These are phyloP conservation scores for Anaeromyces robustus DNA, from an alignment of 192 early-diverging fungal species.

Conservation along the genomic window DNA sequence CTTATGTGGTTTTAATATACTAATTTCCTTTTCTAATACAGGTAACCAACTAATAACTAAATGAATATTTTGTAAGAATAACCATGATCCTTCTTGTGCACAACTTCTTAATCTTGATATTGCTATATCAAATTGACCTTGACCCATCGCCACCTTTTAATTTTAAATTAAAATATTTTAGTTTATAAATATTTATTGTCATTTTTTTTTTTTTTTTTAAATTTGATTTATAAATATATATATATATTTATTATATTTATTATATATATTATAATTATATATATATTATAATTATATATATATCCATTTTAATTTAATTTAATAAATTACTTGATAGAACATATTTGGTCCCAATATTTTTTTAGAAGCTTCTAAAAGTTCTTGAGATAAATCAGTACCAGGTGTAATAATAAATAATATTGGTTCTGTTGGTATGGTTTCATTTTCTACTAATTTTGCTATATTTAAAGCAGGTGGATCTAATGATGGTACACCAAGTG, in stretches of 20 bases:
- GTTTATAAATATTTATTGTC: conserved; percentile 5
- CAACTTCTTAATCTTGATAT: conserved; percentile 14
- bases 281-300: neutral
- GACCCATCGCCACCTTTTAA: conserved; percentile 36
- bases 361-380: conserved; percentile 25
- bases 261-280: neutral
- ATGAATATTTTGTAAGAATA: conserved; percentile 41
- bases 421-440: conserved; percentile 24
- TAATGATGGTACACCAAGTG: conserved; percentile 2
- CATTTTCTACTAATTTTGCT: conserved; percentile 13
- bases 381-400: conserved; percentile 38
- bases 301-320: too few species aligned
- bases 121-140: conserved; percentile 36
- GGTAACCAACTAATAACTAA: conserved; percentile 34
- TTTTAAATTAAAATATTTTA: too few species aligned
- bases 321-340: conserved; percentile 17
- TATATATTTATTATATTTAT: neutral
- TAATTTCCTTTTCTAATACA: conserved; percentile 29
- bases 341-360: conserved; percentile 22
- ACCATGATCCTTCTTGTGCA: conserved; percentile 22
- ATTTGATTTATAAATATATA: conserved; percentile 4
- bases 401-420: conserved; percentile 43
- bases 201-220: conserved; percentile 3
- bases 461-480: conserved; percentile 24
- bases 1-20: conserved; percentile 9